Conservation (phyloP, 768 basidiomycete species). For the Leccinellum luteum region DNA sequence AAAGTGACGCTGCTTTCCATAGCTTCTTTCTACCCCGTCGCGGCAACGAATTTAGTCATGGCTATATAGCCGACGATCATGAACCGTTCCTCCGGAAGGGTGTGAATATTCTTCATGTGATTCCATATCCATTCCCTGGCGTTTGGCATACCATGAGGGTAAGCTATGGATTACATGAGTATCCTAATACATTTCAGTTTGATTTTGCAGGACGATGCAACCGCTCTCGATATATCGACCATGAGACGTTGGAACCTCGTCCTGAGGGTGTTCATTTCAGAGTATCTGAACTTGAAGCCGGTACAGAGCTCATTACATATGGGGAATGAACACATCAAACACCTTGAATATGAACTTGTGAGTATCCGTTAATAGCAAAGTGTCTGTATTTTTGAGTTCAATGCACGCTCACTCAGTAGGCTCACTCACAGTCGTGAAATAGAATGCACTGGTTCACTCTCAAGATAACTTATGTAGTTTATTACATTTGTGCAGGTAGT, state of each 20-base stretch:
- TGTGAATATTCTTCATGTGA: conserved; percentile 87
- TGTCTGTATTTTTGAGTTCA: not conserved
- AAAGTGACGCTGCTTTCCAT: conserved; percentile 41
- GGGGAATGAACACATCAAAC: conserved; percentile 28
- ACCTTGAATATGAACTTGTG: conserved; percentile 49
- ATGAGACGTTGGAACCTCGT: conserved; percentile 90
- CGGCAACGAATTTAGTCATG: conserved; percentile 37
- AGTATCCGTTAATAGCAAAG: conserved; percentile 17
- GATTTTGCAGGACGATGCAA: conserved; percentile 75
- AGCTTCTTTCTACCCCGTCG: conserved; percentile 68
- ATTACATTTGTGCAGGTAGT: not conserved
- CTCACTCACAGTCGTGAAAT: not conserved
- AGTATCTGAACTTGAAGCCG: conserved; percentile 78
- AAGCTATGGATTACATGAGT: conserved; percentile 22
- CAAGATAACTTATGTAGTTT: not conserved
- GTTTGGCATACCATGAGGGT: conserved; percentile 88
- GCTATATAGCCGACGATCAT: conserved; percentile 89
- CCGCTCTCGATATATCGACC: conserved; percentile 79
- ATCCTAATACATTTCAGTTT: not conserved
- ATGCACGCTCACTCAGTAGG: conserved; percentile 18
- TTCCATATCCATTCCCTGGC: conserved; percentile 81
- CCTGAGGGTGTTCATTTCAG: conserved; percentile 81
- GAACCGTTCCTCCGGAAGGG: conserved; percentile 82
- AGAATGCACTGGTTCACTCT: not conserved
- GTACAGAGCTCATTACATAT: conserved; percentile 34